Evolutionary conservation across 495 filamentous ascomycete genomes (phyloP).

Genomic region (Aspergillus homomorphus): DNA sequence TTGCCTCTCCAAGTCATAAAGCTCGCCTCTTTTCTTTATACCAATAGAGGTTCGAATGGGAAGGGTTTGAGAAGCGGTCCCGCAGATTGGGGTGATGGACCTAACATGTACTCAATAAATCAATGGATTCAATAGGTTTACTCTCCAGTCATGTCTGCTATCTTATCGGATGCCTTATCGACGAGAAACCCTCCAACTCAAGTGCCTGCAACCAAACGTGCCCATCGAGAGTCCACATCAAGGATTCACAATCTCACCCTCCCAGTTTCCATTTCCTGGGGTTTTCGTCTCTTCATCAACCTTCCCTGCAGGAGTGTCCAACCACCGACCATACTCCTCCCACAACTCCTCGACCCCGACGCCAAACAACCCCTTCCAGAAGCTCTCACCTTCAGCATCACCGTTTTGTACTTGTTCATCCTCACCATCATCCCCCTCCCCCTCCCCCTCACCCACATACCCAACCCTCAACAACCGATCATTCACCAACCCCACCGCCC

Average conservation of each 20-base stretch:
- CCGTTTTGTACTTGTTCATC: constrained; percentile 25
- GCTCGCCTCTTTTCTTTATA: constrained; percentile 15
- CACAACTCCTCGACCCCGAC: constrained; percentile 65
- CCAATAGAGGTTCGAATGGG: constrained; percentile 7
- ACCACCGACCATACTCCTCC: constrained; percentile 60
- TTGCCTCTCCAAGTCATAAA: constrained; percentile 17
- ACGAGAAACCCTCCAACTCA: no score
- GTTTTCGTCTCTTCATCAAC: not conserved
- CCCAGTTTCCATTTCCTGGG: constrained; percentile 23
- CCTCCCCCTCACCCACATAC: constrained; percentile 30
- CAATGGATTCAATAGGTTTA: constrained; percentile 20
- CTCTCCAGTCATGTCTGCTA: no score
- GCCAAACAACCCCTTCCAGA: constrained; percentile 72
- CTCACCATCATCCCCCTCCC: constrained; percentile 38
- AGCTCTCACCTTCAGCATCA: no score
- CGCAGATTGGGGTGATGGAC: constrained; percentile 14
- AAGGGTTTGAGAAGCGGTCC: not conserved
- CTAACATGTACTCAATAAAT: constrained; percentile 27
- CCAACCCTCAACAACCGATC: constrained; percentile 57
- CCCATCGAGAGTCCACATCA: no score
- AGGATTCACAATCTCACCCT: constrained; percentile 30
- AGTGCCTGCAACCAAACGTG: no score
- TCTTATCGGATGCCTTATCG: no score
- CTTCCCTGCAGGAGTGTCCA: constrained; percentile 24
- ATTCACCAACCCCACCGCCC: constrained; percentile 72